phyloP scores from a whole-genome alignment of 805 yeast species.

The Yamadazyma paraphyllophila region DNA sequence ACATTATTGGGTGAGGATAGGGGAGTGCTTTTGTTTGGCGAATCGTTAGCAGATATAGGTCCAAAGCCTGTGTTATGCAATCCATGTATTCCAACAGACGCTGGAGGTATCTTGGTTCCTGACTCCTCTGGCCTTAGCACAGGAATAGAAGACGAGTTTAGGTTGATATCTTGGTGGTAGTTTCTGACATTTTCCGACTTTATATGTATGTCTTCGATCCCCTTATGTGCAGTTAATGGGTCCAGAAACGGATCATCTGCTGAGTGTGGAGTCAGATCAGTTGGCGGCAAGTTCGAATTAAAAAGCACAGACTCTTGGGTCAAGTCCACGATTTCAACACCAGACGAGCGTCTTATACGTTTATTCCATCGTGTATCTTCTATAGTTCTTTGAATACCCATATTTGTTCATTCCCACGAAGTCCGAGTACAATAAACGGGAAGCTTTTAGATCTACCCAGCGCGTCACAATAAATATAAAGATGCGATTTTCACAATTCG shows the following conservation, averaged over 20 bases:
- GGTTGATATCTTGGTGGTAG: neutral
- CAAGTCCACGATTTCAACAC: conserved; percentile 2
- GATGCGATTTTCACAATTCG: neutral
- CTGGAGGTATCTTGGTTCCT: too few relatives aligned
- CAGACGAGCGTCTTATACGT: neutral
- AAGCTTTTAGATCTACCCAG: too few relatives aligned
- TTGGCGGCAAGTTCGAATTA: neutral
- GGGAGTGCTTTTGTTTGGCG: too few relatives aligned
- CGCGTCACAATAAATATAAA: neutral
- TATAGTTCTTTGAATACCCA: conserved; percentile 2
- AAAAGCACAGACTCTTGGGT: conserved; percentile 7
- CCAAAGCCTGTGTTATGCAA: too few relatives aligned
- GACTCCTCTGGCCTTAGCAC: neutral
- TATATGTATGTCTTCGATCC: neutral
- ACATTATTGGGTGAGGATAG: too few relatives aligned
- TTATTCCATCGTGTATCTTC: neutral
- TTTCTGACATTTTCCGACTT: neutral
- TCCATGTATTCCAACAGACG: too few relatives aligned
- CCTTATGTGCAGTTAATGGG: neutral
- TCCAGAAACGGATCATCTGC: neutral
- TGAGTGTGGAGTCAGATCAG: neutral
- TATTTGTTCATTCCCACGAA: neutral
- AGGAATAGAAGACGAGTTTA: neutral
- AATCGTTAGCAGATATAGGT: too few relatives aligned
- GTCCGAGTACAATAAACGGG: neutral